Base-by-base conservation (phyloP, 2,329 filamentous ascomycete genomes). In the Phyllosticta capitalensis region DNA sequence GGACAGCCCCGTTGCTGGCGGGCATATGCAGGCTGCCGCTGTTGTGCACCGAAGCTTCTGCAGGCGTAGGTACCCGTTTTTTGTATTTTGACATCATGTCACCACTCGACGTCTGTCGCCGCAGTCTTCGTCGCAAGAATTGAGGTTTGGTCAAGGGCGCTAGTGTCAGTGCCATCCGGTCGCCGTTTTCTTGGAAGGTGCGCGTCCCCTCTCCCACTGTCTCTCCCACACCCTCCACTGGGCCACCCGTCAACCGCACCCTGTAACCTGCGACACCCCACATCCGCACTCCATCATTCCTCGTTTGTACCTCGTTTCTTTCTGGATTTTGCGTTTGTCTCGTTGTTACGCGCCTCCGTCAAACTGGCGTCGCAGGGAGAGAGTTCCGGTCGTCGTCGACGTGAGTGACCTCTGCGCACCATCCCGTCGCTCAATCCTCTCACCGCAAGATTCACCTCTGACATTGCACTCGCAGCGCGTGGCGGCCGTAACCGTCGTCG, bases 401-500 rank as follows among this genome's bases (percentile, higher is more conserved):
- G 56, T 59, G 56, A 59, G 56, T 49, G 56, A 59, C 45, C 33
- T 59, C 14, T 54, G 33, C 21, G 12, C 33, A 9, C 52, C n/a
- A 20, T 26, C 7, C n/a, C 21, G 12, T 53, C 56, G 52, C 56
- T 22, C 22, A 17, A 12, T 12, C 12, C 20, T 19, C 22, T 24
- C 19, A 19, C 50, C 50, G 24, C 50, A 12, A 20, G n/a, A 21
- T 12, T 19, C 20, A 2, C 19, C 20, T 14, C 38, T 45, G 38
- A n/a, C 38, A n/a, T 24, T 38, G 12, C 26, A 38, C 19, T 20
- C 10, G 3, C 17, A 59, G 56, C 51, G 10, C 56, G 56, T 21
- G 56, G 56, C 52, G 56, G 56, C 38, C 56, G 56, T 33, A 59
- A 59, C 12, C 56, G 56, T n/a, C 38, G 52, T 2, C 33, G 70